Conservation (phyloP, 2,329 filamentous ascomycete genomes). For the Ceratocystis variospora region DNA sequence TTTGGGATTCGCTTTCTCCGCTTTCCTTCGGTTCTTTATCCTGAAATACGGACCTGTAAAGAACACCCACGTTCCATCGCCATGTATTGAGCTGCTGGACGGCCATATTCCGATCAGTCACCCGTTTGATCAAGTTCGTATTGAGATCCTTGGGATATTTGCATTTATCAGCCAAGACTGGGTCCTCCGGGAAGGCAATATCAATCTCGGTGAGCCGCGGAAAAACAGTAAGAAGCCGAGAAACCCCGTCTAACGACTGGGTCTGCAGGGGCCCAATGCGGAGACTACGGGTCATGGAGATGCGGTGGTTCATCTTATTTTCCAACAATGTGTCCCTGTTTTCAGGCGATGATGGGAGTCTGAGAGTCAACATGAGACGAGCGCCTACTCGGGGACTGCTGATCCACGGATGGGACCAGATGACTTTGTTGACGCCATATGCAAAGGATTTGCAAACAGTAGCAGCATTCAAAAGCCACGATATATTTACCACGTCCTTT, state of each 20-base stretch:
- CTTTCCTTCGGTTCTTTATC: not conserved
- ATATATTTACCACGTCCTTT: conserved; percentile 1
- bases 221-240: not conserved
- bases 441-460: not conserved
- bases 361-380: not conserved
- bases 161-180: not conserved
- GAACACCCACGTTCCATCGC: not conserved
- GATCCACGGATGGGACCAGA: conserved; percentile 1
- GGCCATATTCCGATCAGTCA: not conserved
- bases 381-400: not conserved
- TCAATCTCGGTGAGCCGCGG: conserved; percentile 3
- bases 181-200: not conserved
- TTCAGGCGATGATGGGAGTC: not conserved
- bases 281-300: not conserved
- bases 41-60: not conserved
- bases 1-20: not conserved
- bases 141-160: not conserved
- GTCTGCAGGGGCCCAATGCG: not conserved
- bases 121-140: not conserved
- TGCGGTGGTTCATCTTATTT: not conserved
- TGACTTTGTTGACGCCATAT: not conserved
- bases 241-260: not conserved
- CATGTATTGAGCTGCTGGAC: not conserved
- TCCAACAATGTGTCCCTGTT: not conserved
- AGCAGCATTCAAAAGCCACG: not conserved